Base-by-base conservation (phyloP, 768 basidiomycete genomes). In the Boletus subparvulus region DNA sequence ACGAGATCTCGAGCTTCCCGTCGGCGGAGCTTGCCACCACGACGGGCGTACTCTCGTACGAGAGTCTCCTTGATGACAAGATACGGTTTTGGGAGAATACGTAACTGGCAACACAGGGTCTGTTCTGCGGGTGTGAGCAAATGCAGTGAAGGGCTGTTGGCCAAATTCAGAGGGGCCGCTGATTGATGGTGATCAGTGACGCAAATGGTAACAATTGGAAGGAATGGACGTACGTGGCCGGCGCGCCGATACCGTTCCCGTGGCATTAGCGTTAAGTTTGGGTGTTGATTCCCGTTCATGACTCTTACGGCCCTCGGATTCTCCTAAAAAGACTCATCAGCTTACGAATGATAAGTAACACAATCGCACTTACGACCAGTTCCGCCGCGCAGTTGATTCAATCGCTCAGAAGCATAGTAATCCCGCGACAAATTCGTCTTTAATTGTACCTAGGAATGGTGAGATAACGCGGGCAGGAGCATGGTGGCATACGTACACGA, bases 41-140 rank as follows among this genome's bases (percentile, higher is more conserved):
- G 80, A 28, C 93, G 81, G 1, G 92, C 92, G 64, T 93, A 97
- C 76, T 98, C 96, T 33, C 94, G 84, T 32, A 99, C 87, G 41
- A 97, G 83, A 6, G 90, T 92, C 72, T 97, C 94, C 70, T 99
- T 99, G 75, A 98, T 91, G 58, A 90, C 85, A 50, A 99, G 85
- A 70, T 97, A 99, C 1, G 97, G 94, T 67, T 93, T 92, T 1
- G 97, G 96, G 19, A 97, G 80, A 55, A 99, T 94, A 7, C 94
- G 88, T 32, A 98, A 80, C 53, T 84, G 81, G 3, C 93, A 90
- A 69, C 97, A 98, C 21, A 98, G 84, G 0, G 81, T 77, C 70
- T 94, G 92, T 73, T 99, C 96, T 30, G 85, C 86, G 12, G 86
- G 81, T 2, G 92, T 90, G 62, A 99, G 88, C 10, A 99, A 82